Percentiles rank a stretch among this genome's conserved stretches.
phyloP scores from a whole-genome alignment of 208 protist species.

The Trichomonas vaginalis region DNA sequence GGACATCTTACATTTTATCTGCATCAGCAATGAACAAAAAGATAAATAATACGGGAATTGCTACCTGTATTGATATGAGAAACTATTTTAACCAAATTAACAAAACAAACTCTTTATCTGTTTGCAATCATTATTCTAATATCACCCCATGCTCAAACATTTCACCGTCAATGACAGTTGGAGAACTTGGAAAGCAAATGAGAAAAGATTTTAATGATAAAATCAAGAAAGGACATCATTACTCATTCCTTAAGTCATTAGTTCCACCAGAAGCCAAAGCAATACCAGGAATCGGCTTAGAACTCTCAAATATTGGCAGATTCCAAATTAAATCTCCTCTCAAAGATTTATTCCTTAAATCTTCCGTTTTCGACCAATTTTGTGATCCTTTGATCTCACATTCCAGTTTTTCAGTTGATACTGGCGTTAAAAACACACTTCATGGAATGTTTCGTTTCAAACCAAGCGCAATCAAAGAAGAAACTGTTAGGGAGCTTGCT shows the following conservation, averaged over 20 bases:
- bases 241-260: background rate
- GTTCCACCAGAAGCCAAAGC: background rate
- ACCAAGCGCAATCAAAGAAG: background rate
- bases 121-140: background rate
- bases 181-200: background rate
- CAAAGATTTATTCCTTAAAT: background rate
- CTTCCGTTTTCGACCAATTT: background rate
- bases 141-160: background rate
- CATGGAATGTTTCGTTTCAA: background rate
- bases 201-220: background rate
- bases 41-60: background rate
- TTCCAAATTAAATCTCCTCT: background rate
- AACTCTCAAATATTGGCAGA: background rate
- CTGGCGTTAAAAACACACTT: background rate
- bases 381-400: background rate
- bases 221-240: background rate
- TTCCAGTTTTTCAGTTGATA: background rate
- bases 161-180: background rate
- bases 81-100: background rate
- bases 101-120: no score
- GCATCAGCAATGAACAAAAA: background rate
- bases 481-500: background rate
- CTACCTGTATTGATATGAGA: background rate
- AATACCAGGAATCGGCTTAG: background rate
- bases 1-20: background rate